phyloP scores from a whole-genome alignment of 2,329 filamentous ascomycete species.

The Scopulariopsis brevicaulis region DNA sequence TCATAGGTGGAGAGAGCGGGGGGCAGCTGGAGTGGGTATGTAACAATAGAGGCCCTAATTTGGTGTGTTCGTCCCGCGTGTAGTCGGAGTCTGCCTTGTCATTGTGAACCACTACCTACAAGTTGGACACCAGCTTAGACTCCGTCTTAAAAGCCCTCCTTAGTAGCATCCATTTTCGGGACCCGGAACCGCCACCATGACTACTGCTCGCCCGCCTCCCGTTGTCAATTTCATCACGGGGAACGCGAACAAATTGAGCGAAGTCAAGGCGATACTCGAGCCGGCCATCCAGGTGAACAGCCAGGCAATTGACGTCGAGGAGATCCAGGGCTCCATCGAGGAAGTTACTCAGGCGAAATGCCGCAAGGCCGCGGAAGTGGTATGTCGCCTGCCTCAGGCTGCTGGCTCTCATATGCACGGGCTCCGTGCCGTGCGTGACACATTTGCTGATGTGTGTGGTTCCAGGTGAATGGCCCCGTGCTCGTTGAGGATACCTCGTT shows the following conservation, averaged over 20 bases:
- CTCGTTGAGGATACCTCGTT: slow-evolving; percentile 93
- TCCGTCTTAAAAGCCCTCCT: background rate
- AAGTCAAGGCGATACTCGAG: slow-evolving; percentile 80
- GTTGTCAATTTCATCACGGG: slow-evolving; percentile 87
- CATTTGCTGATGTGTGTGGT: background rate
- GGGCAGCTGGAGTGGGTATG: background rate
- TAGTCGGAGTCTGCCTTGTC: too few relatives aligned
- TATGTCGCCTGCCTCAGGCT: slow-evolving; percentile 26
- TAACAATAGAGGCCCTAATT: background rate
- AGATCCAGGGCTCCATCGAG: slow-evolving; percentile 87
- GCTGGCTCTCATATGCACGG: background rate
- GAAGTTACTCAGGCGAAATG: slow-evolving; percentile 88
- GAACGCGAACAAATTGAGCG: slow-evolving; percentile 86
- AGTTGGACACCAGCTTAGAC: background rate
- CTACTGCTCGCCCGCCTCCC: slow-evolving; percentile 7
- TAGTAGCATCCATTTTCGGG: too few relatives aligned
- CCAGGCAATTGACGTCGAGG: slow-evolving; percentile 68
- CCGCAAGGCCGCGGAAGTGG: slow-evolving; percentile 64
- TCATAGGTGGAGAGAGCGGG: background rate
- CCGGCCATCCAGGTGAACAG: slow-evolving; percentile 61
- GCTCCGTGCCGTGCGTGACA: background rate
- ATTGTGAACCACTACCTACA: background rate
- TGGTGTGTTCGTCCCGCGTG: too few relatives aligned
- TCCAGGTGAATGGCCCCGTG: slow-evolving; percentile 71
- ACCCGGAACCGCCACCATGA: background rate